Evolutionary conservation across 208 protist genomes (phyloP), one percentile per base, ranked within the genome.

Genomic region (Leptomonas pyrrhocoris): DNA sequence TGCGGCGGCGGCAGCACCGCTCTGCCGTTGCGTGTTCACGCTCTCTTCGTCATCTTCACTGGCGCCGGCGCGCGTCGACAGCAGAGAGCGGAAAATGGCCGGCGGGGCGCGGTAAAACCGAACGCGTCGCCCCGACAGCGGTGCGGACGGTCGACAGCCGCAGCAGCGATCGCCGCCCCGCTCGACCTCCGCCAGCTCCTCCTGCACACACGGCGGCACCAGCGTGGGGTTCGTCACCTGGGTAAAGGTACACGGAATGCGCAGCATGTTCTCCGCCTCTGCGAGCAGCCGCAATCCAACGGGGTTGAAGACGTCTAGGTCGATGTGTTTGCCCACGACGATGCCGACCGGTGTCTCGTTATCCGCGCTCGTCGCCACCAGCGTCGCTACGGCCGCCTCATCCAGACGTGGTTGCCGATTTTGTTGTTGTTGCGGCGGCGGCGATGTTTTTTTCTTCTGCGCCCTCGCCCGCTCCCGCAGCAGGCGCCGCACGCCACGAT

Each of bases 191-290:
- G 77, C 69, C 54, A 95, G 65, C 76, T 95, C 90, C 27, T 38
- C 56, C 9, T 49, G 59, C 50, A 95, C 83, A 50, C 65, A 65
- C 46, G 19, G 68, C 21, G 86, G 80, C 16, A 88, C 76, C 18
- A 83, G 45, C n/a, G 68, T 68, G 1, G 85, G 90, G 55, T 92
- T 83, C n/a, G 85, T 50, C 19, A 83, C 85, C 49, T 85, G 80
- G 18, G 85, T 90, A 55, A 95, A 93, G 28, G 86, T 85, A 66
- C 90, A 95, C 9, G 67, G 67, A 16, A 84, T 63, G 21, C 83
- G 80, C 55, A 94, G 78, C 36, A 69, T 50, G 25, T 58, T 60
- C 46, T 83, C 75, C 21, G 77, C 81, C 55, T 83, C 70, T 2
- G 43, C 53, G 21, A 87, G 49, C 45, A 85, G 54, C 48, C 51